Percentiles rank a stretch among this genome's conserved stretches.
Conservation (phyloP, 2,329 filamentous ascomycete species). For the Pseudocercospora fijiensis region DNA sequence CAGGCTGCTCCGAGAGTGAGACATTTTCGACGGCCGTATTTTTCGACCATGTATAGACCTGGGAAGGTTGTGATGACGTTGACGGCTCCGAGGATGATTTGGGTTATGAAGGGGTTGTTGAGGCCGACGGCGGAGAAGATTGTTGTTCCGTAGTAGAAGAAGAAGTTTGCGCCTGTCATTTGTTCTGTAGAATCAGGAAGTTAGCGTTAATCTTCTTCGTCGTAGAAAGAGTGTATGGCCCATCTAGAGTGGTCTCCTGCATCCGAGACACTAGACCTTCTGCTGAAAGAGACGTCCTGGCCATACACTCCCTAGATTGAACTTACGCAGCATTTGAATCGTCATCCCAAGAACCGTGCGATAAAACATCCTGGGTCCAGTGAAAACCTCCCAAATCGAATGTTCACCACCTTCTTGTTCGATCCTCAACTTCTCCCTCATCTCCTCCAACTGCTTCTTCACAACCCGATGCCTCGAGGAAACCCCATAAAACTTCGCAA, state of each 20-base stretch:
- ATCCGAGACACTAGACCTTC: no score
- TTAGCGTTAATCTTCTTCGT: no score
- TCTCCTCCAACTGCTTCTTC: not conserved
- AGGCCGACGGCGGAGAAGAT: not conserved
- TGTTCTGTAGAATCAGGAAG: no score
- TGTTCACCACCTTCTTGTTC: not conserved
- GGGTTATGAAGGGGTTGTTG: not conserved
- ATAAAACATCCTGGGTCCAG: constrained; percentile 50
- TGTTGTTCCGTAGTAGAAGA: not conserved
- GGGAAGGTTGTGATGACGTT: not conserved
- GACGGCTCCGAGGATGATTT: not conserved
- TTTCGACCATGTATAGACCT: not conserved
- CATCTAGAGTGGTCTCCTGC: no score
- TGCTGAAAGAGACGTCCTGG: no score
- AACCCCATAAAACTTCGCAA: not conserved
- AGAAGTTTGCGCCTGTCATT: not conserved
- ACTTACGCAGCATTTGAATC: constrained; percentile 60
- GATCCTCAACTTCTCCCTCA: not conserved
- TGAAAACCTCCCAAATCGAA: constrained; percentile 36
- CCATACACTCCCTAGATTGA: no score
- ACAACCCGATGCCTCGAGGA: not conserved
- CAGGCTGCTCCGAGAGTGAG: not conserved
- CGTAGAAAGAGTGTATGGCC: no score
- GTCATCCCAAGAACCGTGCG: constrained; percentile 47
- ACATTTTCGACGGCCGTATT: not conserved